Percentiles rank a stretch among this genome's conserved stretches.
These are phyloP conservation scores for Aplosporella prunicola DNA, from an alignment of 2,329 filamentous ascomycete species.

Conservation along the genomic window DNA sequence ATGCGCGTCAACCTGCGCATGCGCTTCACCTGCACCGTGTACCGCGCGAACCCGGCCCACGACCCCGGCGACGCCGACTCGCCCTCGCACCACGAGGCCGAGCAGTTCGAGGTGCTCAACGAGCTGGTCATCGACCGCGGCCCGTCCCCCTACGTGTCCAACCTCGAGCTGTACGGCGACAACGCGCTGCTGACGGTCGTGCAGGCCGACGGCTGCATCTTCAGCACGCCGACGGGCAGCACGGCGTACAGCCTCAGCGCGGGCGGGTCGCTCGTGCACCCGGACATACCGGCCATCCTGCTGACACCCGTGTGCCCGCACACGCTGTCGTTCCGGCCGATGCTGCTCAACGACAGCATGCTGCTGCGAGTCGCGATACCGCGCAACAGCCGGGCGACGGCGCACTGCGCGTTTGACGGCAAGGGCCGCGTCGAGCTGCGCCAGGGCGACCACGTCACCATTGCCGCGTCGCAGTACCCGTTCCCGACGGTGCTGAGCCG, in stretches of 20 bases:
- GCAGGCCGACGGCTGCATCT: conserved; percentile 94
- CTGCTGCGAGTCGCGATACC: conserved; percentile 84
- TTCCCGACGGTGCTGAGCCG: conserved; percentile 92
- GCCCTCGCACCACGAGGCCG: conserved; percentile 65
- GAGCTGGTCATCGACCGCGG: conserved; percentile 97
- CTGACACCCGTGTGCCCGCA: conserved; percentile 97
- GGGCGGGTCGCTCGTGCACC: conserved; percentile 89
- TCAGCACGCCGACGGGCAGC: conserved; percentile 81
- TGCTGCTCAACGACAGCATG: conserved; percentile 94
- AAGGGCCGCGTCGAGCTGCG: conserved; percentile 90
- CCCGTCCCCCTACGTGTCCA: conserved; percentile 92
- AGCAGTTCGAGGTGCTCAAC: conserved; percentile 97
- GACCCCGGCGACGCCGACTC: conserved; percentile 18
- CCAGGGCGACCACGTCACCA: conserved; percentile 90
- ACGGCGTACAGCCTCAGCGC: conserved; percentile 96
- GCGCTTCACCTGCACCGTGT: conserved; percentile 97
- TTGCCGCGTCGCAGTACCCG: conserved; percentile 90
- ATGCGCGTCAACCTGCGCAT: conserved; percentile 98
- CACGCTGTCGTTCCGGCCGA: conserved; percentile 90
- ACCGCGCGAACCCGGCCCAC: conserved; percentile 49
- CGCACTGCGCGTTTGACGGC: conserved; percentile 95
- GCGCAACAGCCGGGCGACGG: conserved; percentile 74
- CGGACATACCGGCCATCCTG: conserved; percentile 91
- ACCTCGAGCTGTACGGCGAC: conserved; percentile 91
- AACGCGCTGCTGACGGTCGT: conserved; percentile 91